A percentile compares a stretch with the other conserved stretches of the same genome.
These are phyloP conservation scores for Acanthamoeba quina DNA, from an alignment of 208 protist species.

Conservation along the genomic window DNA sequence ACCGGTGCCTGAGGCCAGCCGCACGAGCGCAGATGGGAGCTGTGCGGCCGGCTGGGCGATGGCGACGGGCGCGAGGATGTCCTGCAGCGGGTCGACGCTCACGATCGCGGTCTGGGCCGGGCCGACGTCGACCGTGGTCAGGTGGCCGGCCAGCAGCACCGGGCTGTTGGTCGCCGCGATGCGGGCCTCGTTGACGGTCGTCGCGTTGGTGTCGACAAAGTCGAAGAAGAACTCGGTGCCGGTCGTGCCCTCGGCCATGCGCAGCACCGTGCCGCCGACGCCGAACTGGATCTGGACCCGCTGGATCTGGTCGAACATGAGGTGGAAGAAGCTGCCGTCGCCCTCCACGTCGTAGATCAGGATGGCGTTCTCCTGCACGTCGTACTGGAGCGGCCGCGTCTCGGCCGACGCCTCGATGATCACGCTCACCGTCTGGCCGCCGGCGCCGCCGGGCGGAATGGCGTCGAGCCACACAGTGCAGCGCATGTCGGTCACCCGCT, in stretches of 20 bases:
- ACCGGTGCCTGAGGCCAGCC: conserved; percentile 24
- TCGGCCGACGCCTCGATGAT: conserved; percentile 42
- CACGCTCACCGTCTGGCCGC: conserved; percentile 15
- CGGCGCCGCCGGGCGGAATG: neutral
- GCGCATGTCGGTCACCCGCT: conserved; percentile 14
- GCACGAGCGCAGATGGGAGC: neutral
- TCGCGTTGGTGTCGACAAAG: neutral
- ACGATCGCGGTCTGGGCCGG: neutral
- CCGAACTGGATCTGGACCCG: conserved; percentile 54
- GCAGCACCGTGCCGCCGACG: conserved; percentile 7
- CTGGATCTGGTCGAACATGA: conserved; percentile 50
- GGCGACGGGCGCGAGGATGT: conserved; percentile 44
- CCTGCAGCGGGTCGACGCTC: conserved; percentile 4
- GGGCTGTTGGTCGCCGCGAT: conserved; percentile 37
- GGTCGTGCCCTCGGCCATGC: conserved; percentile 28
- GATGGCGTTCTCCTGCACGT: conserved; percentile 68
- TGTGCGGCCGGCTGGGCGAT: neutral
- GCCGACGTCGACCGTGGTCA: conserved; percentile 20
- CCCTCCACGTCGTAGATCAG: neutral
- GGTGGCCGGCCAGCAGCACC: neutral
- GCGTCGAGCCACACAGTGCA: conserved; percentile 68
- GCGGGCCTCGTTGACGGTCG: conserved; percentile 4
- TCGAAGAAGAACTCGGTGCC: conserved; percentile 68
- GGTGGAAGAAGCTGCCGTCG: conserved; percentile 61
- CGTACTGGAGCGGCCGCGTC: conserved; percentile 43